Percentiles rank a stretch among this genome's conserved stretches.
phyloP scores from a whole-genome alignment of 495 filamentous ascomycete species.

The Podospora appendiculata region DNA sequence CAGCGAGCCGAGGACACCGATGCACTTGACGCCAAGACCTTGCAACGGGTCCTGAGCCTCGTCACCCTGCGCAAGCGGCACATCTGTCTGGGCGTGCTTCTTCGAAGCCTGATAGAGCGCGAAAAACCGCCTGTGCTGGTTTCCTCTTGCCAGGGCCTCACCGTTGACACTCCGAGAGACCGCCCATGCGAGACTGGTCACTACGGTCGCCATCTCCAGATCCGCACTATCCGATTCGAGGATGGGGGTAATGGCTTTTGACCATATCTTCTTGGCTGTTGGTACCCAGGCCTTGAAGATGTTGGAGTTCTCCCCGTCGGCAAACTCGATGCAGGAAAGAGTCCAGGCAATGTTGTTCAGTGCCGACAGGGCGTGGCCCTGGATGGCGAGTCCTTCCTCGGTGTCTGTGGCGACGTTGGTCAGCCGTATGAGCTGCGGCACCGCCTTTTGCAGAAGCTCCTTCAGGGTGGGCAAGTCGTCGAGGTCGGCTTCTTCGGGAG shows the following conservation, averaged over 20 bases:
- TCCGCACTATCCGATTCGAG: slow-evolving; percentile 50
- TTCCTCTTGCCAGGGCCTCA: slow-evolving; percentile 32
- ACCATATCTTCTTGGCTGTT: slow-evolving; percentile 45
- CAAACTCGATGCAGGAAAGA: slow-evolving; percentile 41
- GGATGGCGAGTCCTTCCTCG: slow-evolving; percentile 26
- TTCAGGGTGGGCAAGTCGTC: slow-evolving; percentile 39
- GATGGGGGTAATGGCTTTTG: slow-evolving; percentile 39
- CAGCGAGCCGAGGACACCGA: slow-evolving; percentile 52
- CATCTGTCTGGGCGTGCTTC: slow-evolving; percentile 8
- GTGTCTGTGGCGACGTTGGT: slow-evolving; percentile 15
- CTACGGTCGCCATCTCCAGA: slow-evolving; percentile 46
- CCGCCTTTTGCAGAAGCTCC: slow-evolving; percentile 38
- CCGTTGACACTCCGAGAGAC: slow-evolving; percentile 44
- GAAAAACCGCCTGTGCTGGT: slow-evolving; percentile 51
- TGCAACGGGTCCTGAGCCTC: slow-evolving; percentile 38
- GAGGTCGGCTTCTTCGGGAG: slow-evolving; percentile 24
- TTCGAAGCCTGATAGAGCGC: slow-evolving; percentile 50
- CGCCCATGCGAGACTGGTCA: slow-evolving; percentile 56
- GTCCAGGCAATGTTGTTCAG: slow-evolving; percentile 59
- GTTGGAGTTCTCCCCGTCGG: slow-evolving; percentile 28
- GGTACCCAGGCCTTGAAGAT: slow-evolving; percentile 41
- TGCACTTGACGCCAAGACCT: slow-evolving; percentile 49
- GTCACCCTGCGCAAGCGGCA: slow-evolving; percentile 15
- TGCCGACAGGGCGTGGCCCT: slow-evolving; percentile 39
- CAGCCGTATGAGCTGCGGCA: slow-evolving; percentile 42